Conservation (phyloP, 1,284 basidiomycete species). For the Trichosporon sp. region DNA sequence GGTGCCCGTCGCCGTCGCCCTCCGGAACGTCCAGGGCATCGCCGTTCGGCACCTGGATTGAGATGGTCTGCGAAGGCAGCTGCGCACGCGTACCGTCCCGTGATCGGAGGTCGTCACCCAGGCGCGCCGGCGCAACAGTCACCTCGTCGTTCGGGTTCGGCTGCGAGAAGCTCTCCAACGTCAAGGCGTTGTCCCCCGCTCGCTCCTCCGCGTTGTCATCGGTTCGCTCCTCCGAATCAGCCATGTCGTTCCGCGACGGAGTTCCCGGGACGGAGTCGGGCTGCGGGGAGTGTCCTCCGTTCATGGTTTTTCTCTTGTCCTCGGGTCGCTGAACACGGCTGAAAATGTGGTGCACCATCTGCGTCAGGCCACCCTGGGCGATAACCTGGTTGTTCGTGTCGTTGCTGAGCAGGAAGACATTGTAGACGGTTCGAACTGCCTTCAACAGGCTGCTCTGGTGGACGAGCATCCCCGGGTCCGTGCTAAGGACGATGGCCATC, state of each 20-base stretch:
- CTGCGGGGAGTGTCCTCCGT: background rate
- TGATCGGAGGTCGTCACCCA: conserved; percentile 13
- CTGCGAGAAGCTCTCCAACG: conserved; percentile 34
- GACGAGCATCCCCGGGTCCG: conserved; percentile 65
- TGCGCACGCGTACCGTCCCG: background rate
- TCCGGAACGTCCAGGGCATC: conserved; percentile 39
- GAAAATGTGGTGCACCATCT: conserved; percentile 96
- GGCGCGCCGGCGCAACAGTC: conserved; percentile 32
- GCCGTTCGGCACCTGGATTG: conserved; percentile 41
- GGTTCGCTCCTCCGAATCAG: background rate
- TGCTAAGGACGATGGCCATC: conserved; percentile 77
- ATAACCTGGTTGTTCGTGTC: conserved; percentile 92
- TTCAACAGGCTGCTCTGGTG: conserved; percentile 92
- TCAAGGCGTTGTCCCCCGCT: background rate
- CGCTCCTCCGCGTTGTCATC: background rate
- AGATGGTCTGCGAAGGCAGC: conserved; percentile 31
- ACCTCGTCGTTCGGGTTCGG: conserved; percentile 50
- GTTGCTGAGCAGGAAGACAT: conserved; percentile 83
- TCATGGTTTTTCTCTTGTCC: conserved; percentile 7
- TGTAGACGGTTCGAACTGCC: conserved; percentile 93
- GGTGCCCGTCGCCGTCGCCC: conserved; percentile 33
- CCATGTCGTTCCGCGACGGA: background rate
- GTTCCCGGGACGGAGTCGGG: background rate
- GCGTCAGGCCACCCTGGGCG: conserved; percentile 90
- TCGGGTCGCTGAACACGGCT: conserved; percentile 55